phyloP scores from a whole-genome alignment of 2,329 filamentous ascomycete genomes.

The Trichophyton schoenleinii region DNA sequence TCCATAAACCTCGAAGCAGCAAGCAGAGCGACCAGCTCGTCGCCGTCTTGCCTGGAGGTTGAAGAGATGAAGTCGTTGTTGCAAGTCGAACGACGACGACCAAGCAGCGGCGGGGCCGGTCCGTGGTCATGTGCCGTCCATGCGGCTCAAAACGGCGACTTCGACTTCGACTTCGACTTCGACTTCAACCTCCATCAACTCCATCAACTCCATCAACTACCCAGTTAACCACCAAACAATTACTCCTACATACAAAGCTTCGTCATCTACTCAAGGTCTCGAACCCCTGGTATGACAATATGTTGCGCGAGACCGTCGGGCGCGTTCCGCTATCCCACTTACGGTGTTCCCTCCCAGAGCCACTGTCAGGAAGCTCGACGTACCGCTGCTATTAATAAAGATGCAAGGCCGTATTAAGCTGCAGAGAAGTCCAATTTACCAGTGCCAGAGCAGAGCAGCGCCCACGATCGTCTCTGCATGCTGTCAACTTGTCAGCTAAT shows the following conservation, averaged over 20 bases:
- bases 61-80: no score
- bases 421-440: not conserved
- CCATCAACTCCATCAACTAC: no score
- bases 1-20: not conserved
- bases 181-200: not conserved
- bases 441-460: not conserved
- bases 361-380: not conserved
- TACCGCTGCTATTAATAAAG: slow-evolving; percentile 1
- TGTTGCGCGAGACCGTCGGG: not conserved
- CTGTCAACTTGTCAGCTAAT: not conserved
- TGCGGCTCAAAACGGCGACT: no score
- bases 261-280: no score
- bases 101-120: no score
- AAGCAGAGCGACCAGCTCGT: no score
- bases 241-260: not conserved
- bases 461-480: not conserved
- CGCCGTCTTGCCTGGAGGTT: no score
- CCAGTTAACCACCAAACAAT: not conserved
- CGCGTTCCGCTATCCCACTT: not conserved
- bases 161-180: no score
- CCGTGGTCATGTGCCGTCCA: no score
- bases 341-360: not conserved
- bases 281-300: not conserved
- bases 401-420: not conserved
- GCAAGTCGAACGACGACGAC: no score